phyloP scores from a whole-genome alignment of 1,139 yeast genomes.

The Debaryomyces sp. region DNA sequence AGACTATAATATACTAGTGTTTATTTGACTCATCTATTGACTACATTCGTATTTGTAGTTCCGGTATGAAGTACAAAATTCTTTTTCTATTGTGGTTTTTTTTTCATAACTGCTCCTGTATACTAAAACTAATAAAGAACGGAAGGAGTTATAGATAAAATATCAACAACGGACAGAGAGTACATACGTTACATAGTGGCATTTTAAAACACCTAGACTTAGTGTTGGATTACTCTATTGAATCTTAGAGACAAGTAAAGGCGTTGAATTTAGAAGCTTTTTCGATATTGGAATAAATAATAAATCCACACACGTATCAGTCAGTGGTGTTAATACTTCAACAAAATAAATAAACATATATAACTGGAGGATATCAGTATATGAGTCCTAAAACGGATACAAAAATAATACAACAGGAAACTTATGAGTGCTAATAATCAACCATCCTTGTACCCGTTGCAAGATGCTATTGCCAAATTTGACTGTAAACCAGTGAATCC shows the following conservation, averaged over 20 bases:
- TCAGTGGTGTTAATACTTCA: background rate
- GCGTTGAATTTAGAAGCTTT: background rate
- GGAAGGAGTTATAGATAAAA: constrained; percentile 1
- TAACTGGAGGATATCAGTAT: background rate
- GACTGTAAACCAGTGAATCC: constrained; percentile 40
- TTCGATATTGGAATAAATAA: background rate
- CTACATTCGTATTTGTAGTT: background rate
- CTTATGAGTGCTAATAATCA: constrained; percentile 9
- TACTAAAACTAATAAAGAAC: constrained; percentile 1
- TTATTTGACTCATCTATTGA: background rate
- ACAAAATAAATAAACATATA: background rate
- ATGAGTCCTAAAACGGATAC: background rate
- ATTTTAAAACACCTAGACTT: background rate
- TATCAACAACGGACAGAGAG: background rate
- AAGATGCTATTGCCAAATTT: constrained; percentile 29
- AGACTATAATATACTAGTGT: background rate
- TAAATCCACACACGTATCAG: constrained; percentile 3
- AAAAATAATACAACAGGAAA: background rate
- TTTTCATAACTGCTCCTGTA: constrained; percentile 4
- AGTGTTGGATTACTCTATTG: background rate
- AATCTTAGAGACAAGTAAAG: background rate
- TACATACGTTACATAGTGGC: background rate
- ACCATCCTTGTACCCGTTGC: constrained; percentile 42
- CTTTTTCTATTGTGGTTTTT: constrained; percentile 4
- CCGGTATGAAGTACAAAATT: constrained; percentile 5